Percentiles rank a stretch among this genome's conserved stretches.
These are phyloP conservation scores for Mycena floridula DNA, from an alignment of 768 basidiomycete species.

Conservation along the genomic window DNA sequence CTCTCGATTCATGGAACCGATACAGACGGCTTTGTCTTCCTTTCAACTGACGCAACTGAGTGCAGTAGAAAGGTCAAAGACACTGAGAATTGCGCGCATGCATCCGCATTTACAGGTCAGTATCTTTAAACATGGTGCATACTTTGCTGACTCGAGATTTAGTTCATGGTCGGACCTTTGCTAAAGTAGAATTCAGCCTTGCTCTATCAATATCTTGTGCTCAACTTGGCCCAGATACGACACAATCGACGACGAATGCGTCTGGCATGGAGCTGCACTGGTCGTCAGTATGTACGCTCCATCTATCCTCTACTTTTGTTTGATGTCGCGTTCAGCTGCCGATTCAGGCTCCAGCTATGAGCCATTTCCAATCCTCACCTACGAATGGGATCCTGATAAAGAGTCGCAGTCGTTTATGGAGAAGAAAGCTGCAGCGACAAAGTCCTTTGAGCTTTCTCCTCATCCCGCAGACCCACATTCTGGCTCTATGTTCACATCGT, in stretches of 20 bases:
- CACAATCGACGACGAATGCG: slow-evolving; percentile 67
- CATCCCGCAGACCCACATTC: slow-evolving; percentile 74
- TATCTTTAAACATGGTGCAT: slow-evolving; percentile 3
- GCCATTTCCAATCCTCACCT: slow-evolving; percentile 61
- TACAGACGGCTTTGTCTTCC: slow-evolving; percentile 26
- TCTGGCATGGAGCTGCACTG: slow-evolving; percentile 87
- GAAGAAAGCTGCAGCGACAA: slow-evolving; percentile 11
- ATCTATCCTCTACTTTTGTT: background rate
- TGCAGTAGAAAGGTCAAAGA: slow-evolving; percentile 61
- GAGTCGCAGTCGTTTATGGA: slow-evolving; percentile 9
- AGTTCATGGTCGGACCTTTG: slow-evolving; percentile 90
- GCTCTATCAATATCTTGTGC: slow-evolving; percentile 1
- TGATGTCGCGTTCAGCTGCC: slow-evolving; percentile 40
- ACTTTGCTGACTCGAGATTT: slow-evolving; percentile 5
- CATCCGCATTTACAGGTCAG: slow-evolving; percentile 67
- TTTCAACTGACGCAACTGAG: slow-evolving; percentile 42
- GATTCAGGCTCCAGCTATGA: slow-evolving; percentile 77
- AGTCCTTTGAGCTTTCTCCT: slow-evolving; percentile 54
- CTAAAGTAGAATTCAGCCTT: slow-evolving; percentile 33
- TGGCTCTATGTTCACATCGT: slow-evolving; percentile 27
- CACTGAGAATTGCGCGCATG: slow-evolving; percentile 58
- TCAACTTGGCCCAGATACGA: slow-evolving; percentile 54
- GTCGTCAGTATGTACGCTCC: slow-evolving; percentile 66
- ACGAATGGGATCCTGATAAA: slow-evolving; percentile 67
- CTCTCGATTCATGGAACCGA: slow-evolving; percentile 13